Evolutionary conservation across 2,329 filamentous ascomycete genomes (phyloP).

Genomic region (Calonectria leucothoes): DNA sequence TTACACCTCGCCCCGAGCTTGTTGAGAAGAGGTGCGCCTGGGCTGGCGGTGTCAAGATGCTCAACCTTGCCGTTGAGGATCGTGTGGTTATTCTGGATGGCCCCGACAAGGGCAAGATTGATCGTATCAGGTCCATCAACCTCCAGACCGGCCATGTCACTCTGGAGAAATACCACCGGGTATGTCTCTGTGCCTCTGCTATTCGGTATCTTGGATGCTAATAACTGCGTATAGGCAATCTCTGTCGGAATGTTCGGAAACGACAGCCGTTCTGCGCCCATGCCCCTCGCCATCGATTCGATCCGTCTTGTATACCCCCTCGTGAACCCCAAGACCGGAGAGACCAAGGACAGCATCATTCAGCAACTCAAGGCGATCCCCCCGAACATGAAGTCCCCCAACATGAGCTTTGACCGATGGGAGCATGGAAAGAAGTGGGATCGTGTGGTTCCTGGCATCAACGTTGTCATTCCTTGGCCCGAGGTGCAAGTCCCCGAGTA

Average conservation of each 20-base stretch:
- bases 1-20: conserved; percentile 47
- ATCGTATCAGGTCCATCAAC: conserved; percentile 71
- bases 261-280: conserved; percentile 43
- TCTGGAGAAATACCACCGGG: conserved; percentile 73
- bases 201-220: not conserved
- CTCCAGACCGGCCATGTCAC: conserved; percentile 65
- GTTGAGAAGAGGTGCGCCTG: conserved; percentile 60
- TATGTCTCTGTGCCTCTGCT: conserved; percentile 53
- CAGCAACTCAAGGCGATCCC: conserved; percentile 71
- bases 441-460: conserved; percentile 76
- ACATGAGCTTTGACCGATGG: conserved; percentile 56
- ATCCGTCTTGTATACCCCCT: conserved; percentile 87
- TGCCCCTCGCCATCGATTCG: conserved; percentile 73
- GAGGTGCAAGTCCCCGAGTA: conserved; percentile 60
- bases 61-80: conserved; percentile 77
- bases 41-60: conserved; percentile 66
- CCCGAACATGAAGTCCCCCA: conserved; percentile 58
- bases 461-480: conserved; percentile 83
- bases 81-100: conserved; percentile 86
- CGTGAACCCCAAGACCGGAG: conserved; percentile 72
- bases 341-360: conserved; percentile 80
- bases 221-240: conserved; percentile 39
- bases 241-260: conserved; percentile 45
- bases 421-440: conserved; percentile 57
- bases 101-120: conserved; percentile 85